Conservation (phyloP, 83 land plant species). For the Picea mariana region DNA sequence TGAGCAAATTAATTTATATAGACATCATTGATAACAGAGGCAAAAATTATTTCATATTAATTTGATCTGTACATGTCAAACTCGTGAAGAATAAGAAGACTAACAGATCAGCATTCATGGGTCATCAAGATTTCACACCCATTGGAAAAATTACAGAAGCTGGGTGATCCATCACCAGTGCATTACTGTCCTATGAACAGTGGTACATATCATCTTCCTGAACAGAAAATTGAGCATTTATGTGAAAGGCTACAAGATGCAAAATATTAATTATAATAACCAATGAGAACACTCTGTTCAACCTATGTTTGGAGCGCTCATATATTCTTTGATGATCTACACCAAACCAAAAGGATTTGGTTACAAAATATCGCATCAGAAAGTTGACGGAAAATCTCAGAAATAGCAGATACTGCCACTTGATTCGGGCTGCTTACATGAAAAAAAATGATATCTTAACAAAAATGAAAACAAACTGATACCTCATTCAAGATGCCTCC, state of each 20-base stretch:
- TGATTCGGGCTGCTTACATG: background rate
- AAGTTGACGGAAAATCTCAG: background rate
- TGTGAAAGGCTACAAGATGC: background rate
- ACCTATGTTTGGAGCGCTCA: background rate
- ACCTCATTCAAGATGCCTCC: background rate
- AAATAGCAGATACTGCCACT: constrained; percentile 11
- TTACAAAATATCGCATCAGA: background rate
- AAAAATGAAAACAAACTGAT: background rate
- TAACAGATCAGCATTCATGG: background rate
- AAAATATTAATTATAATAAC: background rate
- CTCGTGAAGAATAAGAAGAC: background rate
- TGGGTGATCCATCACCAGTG: background rate
- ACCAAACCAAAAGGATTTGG: background rate
- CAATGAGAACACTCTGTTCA: background rate
- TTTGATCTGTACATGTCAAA: background rate
- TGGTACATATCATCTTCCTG: background rate
- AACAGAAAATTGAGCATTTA: background rate
- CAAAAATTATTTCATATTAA: constrained; percentile 10
- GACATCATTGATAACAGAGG: background rate
- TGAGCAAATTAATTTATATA: too few species aligned
- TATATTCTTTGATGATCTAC: constrained; percentile 6
- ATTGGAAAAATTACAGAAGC: constrained; percentile 12
- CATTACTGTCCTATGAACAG: background rate
- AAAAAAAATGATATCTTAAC: constrained; percentile 4
- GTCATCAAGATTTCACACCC: background rate